phyloP scores from a whole-genome alignment of 805 yeast genomes.

The Starmerella scarabaei region DNA sequence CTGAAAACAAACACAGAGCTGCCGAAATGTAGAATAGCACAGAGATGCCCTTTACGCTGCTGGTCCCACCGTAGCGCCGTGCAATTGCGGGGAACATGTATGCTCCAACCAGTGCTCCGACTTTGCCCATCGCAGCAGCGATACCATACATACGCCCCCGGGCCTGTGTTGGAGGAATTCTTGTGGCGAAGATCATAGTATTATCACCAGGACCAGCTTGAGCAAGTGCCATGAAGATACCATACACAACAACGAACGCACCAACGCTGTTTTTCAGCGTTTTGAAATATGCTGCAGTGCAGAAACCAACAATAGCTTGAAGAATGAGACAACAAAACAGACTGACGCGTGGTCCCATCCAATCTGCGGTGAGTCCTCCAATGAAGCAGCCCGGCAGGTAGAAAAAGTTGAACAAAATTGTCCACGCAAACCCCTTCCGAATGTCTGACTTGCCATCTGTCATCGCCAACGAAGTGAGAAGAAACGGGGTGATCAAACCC shows the following conservation, averaged over 20 bases:
- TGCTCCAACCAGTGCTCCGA: slow-evolving; percentile 87
- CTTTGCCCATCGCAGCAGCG: slow-evolving; percentile 83
- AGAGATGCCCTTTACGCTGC: slow-evolving; percentile 42
- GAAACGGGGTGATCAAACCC: slow-evolving; percentile 67
- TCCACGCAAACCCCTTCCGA: slow-evolving; percentile 80
- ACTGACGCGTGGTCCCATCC: slow-evolving; percentile 80
- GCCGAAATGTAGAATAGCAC: slow-evolving; percentile 78
- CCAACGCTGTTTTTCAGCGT: slow-evolving; percentile 48
- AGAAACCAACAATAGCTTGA: slow-evolving; percentile 70
- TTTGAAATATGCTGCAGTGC: slow-evolving; percentile 63
- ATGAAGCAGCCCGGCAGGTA: slow-evolving; percentile 81
- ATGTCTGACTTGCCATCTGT: slow-evolving; percentile 36
- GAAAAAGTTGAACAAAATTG: slow-evolving; percentile 72
- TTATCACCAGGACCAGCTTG: slow-evolving; percentile 93
- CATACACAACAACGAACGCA: slow-evolving; percentile 73
- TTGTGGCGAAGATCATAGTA: slow-evolving; percentile 76
- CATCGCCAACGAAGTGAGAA: slow-evolving; percentile 47
- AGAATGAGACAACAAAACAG: slow-evolving; percentile 50
- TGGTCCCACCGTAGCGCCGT: slow-evolving; percentile 40
- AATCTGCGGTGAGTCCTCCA: slow-evolving; percentile 73
- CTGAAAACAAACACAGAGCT: slow-evolving; percentile 61
- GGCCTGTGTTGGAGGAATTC: slow-evolving; percentile 71
- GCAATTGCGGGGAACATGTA: slow-evolving; percentile 77
- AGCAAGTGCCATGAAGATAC: slow-evolving; percentile 75
- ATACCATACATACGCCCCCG: slow-evolving; percentile 86